These are phyloP conservation scores for Aspergillus sclerotioniger DNA, from an alignment of 495 filamentous ascomycete genomes.

Conservation along the genomic window DNA sequence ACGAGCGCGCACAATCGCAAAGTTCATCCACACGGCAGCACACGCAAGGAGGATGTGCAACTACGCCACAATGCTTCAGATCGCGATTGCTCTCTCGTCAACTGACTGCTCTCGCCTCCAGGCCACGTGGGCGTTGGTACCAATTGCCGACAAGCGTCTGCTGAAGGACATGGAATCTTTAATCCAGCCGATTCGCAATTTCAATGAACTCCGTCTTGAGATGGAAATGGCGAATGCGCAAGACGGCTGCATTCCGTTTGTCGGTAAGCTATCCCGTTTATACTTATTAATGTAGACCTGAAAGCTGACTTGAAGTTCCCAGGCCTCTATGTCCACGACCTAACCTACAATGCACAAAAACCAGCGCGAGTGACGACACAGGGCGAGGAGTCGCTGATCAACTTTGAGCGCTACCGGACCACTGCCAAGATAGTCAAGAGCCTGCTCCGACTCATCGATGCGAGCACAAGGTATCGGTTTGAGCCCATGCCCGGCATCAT, in stretches of 20 bases:
- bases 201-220: constrained; percentile 81
- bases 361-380: constrained; percentile 64
- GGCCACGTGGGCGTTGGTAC: constrained; percentile 79
- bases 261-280: constrained; percentile 55
- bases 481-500: constrained; percentile 82
- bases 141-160: constrained; percentile 63
- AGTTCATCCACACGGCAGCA: constrained; percentile 87
- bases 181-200: constrained; percentile 86
- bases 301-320: not conserved
- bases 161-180: constrained; percentile 80
- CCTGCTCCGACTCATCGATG: constrained; percentile 82
- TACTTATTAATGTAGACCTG: too few relatives aligned
- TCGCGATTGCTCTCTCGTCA: constrained; percentile 85
- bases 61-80: constrained; percentile 94
- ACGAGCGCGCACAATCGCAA: constrained; percentile 77
- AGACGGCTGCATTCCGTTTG: constrained; percentile 93
- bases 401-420: constrained; percentile 91
- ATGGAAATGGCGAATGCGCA: constrained; percentile 80
- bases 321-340: constrained; percentile 88
- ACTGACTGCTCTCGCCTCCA: constrained; percentile 74
- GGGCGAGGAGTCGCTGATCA: constrained; percentile 70
- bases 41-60: constrained; percentile 86
- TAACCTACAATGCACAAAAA: constrained; percentile 94
- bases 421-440: constrained; percentile 92
- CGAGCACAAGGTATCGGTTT: constrained; percentile 85